Conservation (phyloP, 2,329 filamentous ascomycete species). For the Colletotrichum higginsianum region DNA sequence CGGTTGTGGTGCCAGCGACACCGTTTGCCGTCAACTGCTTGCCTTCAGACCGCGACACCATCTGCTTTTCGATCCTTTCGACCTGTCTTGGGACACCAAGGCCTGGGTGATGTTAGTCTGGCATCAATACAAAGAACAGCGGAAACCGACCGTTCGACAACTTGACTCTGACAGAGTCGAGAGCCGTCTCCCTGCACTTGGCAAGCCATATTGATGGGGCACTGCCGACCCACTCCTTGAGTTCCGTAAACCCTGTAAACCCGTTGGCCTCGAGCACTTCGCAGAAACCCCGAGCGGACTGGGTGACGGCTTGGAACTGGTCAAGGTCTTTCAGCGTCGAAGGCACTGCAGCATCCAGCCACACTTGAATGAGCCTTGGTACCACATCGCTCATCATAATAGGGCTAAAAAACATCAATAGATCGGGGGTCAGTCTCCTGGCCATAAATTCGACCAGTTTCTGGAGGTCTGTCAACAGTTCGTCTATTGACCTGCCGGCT, state of each 20-base stretch:
- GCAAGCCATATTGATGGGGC: constrained; percentile 88
- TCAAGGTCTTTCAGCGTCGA: constrained; percentile 79
- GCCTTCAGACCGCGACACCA: constrained; percentile 78
- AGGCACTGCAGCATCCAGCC: constrained; percentile 85
- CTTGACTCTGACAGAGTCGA: constrained; percentile 80
- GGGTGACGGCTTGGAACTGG: constrained; percentile 80
- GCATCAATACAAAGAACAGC: background rate
- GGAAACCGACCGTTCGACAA: constrained; percentile 69
- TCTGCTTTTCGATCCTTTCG: constrained; percentile 88
- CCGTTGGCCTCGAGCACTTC: constrained; percentile 71
- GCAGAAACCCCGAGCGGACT: constrained; percentile 75
- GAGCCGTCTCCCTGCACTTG: constrained; percentile 83
- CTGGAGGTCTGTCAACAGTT: constrained; percentile 69
- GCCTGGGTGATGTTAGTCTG: constrained; percentile 42
- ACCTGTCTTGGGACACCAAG: constrained; percentile 79
- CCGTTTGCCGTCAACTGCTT: constrained; percentile 73
- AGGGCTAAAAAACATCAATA: constrained; percentile 74
- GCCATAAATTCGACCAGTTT: constrained; percentile 67
- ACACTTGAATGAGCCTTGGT: constrained; percentile 77
- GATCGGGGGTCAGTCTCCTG: constrained; percentile 65
- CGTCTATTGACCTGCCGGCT: constrained; percentile 62
- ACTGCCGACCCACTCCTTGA: constrained; percentile 85
- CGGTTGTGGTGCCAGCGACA: constrained; percentile 57
- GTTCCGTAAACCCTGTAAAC: constrained; percentile 73
- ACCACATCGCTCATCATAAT: constrained; percentile 80